Base-by-base conservation (phyloP, 2,329 filamentous ascomycete genomes). In the Fusarium protoensiforme region DNA sequence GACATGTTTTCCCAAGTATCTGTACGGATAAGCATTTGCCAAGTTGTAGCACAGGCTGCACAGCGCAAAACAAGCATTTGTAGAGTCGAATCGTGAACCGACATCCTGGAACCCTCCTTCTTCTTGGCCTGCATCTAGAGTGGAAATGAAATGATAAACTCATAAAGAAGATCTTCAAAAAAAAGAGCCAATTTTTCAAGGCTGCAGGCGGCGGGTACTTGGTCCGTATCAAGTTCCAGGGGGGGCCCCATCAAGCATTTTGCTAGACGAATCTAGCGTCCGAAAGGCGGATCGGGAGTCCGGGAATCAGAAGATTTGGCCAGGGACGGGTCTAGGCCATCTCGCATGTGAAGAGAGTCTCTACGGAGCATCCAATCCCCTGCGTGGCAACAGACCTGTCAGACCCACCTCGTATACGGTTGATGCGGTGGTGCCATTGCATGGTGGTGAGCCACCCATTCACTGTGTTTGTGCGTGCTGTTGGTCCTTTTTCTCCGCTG, bases 261-360 rank as follows among this genome's bases (percentile, higher is more conserved):
- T 51, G 68, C 54, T 57, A 57, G 16, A 57, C 54, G 54, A 57
- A 39, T 57, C 54, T 57, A 29, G 54, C 54, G 54, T 38, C 53
- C 20, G 27, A 36, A 56, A 20, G n/a, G 14, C 51, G 51, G 51
- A 56, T 56, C 53, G 53, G 31, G 33, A 35, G 35, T 8, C 35
- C 22, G 54, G 54, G 54, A 57, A 57, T 57, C 54, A 57, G 54
- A 38, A 38, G 33, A 27, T 57, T 35, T n/a, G 18, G 35, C 35
- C 35, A 38, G 33, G 48, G 48, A 27, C 33, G 20, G 54, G 54
- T 57, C 53, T n/a, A 7, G 54, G 33, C 54, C 35, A n/a, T 29
- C 54, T 57, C 35, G 14, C 54, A 38, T 57, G 33, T 57, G 33
- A 57, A 36, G 33, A 54, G 18, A 35, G 20, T 14, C 22, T n/a